Conservation (phyloP, 768 basidiomycete genomes). For the Trametes cubensis region DNA sequence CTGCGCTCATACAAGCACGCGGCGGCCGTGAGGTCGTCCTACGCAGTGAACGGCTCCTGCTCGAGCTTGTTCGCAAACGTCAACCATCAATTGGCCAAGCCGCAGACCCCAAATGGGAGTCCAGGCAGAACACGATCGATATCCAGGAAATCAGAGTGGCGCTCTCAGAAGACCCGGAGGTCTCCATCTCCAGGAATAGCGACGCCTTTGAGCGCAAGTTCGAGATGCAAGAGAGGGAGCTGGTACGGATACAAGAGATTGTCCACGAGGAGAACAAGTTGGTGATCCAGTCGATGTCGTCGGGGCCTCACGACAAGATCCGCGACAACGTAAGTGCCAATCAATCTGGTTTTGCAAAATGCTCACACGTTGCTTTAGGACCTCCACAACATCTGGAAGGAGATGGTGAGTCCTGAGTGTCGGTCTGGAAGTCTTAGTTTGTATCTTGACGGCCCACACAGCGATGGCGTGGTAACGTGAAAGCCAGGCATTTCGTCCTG, state of each 20-base stretch:
- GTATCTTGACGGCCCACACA: constrained; percentile 20
- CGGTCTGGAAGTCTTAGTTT: not conserved
- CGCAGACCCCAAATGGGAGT: not conserved
- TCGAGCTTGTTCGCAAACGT: not conserved
- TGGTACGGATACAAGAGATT: constrained; percentile 33
- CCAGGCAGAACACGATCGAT: constrained; percentile 6
- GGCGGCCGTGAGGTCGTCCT: constrained; percentile 5
- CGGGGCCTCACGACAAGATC: constrained; percentile 51
- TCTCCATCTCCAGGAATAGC: constrained; percentile 42
- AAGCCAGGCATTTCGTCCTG: constrained; percentile 53
- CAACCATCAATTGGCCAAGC: not conserved
- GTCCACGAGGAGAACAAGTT: constrained; percentile 40
- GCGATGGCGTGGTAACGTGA: constrained; percentile 57
- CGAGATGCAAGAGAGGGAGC: constrained; percentile 47
- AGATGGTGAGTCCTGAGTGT: constrained; percentile 44
- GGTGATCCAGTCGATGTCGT: constrained; percentile 42
- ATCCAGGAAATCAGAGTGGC: constrained; percentile 11
- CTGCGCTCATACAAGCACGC: not conserved
- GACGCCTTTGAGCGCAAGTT: constrained; percentile 50
- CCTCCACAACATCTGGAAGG: constrained; percentile 52
- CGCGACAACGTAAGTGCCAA: constrained; percentile 38
- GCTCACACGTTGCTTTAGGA: constrained; percentile 38
- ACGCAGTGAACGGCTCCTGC: not conserved
- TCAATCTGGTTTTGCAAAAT: not conserved
- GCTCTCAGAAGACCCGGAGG: constrained; percentile 26